Conservation (phyloP, 129 eudicot species). For the Mikania micrantha region DNA sequence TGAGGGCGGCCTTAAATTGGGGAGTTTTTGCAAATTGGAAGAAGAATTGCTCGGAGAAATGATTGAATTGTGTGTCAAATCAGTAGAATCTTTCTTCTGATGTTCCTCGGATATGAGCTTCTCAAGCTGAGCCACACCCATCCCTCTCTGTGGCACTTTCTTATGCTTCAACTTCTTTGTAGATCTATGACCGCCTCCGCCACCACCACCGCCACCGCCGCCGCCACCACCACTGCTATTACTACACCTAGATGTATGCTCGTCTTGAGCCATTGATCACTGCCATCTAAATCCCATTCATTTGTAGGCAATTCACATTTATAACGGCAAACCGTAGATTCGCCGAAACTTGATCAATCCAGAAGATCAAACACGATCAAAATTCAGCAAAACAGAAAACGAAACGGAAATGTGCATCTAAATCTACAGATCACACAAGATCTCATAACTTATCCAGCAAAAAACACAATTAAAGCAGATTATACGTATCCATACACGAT, state of each 20-base stretch:
- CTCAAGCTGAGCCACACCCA: constrained; percentile 96
- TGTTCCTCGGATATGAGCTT: constrained; percentile 74
- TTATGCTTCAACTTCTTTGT: constrained; percentile 62
- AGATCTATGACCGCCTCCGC: constrained; percentile 31
- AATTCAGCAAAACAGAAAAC: neutral
- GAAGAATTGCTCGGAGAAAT: constrained; percentile 38
- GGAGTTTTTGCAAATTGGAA: constrained; percentile 28
- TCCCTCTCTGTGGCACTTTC: constrained; percentile 89
- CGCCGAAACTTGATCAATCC: neutral
- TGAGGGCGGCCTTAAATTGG: constrained; percentile 31
- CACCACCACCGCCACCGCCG: neutral
- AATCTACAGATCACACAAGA: constrained; percentile 33
- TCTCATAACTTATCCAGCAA: constrained; percentile 9
- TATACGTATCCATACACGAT: constrained; percentile 6
- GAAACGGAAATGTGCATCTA: constrained; percentile 40
- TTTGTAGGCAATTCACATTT: constrained; percentile 8
- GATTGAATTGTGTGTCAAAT: constrained; percentile 31
- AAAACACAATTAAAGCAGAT: constrained; percentile 14
- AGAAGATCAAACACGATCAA: constrained; percentile 7
- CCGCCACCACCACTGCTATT: constrained; percentile 27
- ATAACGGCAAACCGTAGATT: neutral
- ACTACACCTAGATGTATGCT: constrained; percentile 50
- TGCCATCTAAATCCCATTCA: constrained; percentile 53
- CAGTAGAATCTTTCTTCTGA: constrained; percentile 38
- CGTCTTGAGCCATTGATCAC: constrained; percentile 62